A percentile compares a stretch with the other conserved stretches of the same genome.
phyloP scores from a whole-genome alignment of 108 stramenopile species.

The Aurantiochytrium sp. region DNA sequence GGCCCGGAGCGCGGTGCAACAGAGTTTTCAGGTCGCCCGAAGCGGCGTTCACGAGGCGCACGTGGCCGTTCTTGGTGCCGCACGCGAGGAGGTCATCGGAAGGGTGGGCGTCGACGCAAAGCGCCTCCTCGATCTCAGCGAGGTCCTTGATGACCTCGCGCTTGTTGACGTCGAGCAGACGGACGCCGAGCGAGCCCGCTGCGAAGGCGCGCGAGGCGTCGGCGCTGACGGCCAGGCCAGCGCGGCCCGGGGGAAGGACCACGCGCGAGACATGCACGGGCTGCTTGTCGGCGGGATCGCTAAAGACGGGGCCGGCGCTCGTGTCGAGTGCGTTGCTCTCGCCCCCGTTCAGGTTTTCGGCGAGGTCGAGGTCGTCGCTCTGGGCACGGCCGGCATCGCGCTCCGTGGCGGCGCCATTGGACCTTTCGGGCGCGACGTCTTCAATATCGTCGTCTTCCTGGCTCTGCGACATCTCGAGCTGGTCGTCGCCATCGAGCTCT shows the following conservation, averaged over 20 bases:
- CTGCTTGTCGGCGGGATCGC: background rate
- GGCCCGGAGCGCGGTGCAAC: background rate
- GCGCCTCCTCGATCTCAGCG: background rate
- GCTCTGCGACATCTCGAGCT: background rate
- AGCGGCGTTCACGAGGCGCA: background rate
- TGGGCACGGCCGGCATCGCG: too few relatives aligned
- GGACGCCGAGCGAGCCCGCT: background rate
- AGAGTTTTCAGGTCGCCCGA: background rate
- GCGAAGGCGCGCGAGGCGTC: background rate
- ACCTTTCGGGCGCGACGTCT: too few relatives aligned
- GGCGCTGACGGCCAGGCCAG: background rate
- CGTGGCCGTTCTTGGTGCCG: background rate
- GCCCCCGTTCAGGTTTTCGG: background rate
- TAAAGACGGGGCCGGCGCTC: background rate
- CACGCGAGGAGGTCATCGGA: background rate
- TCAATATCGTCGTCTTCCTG: background rate
- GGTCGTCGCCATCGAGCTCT: background rate
- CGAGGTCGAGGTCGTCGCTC: too few relatives aligned
- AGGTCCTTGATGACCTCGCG: background rate
- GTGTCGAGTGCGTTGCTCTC: too few relatives aligned
- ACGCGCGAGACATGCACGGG: background rate
- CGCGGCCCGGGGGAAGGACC: background rate
- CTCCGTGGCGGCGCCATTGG: too few relatives aligned
- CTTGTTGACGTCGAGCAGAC: background rate
- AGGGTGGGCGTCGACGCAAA: background rate